These are phyloP conservation scores for Apiotrichum brassicae DNA, from an alignment of 1,284 basidiomycete species.

Conservation along the genomic window DNA sequence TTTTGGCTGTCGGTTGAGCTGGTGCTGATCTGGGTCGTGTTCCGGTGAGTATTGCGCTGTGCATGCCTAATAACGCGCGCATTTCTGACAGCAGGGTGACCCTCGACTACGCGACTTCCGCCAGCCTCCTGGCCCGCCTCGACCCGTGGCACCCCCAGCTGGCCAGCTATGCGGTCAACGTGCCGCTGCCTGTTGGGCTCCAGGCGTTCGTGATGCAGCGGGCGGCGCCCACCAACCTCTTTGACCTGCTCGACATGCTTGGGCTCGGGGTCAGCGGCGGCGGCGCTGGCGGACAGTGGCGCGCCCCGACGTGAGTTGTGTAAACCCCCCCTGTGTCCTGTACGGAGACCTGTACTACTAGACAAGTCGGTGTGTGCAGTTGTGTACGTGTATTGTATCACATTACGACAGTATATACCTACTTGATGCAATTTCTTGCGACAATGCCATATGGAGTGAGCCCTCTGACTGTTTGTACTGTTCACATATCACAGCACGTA, in stretches of 20 bases:
- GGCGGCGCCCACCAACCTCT: background rate
- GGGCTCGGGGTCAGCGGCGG: constrained; percentile 2
- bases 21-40: constrained; percentile 36
- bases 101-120: constrained; percentile 34
- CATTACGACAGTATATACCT: background rate
- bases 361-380: background rate
- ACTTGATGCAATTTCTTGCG: background rate
- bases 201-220: constrained; percentile 2
- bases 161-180: constrained; percentile 10
- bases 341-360: no score
- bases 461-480: no score
- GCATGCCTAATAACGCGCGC: background rate
- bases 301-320: no score
- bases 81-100: constrained; percentile 23
- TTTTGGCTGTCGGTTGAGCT: constrained; percentile 32
- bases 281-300: background rate
- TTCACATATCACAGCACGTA: no score
- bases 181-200: constrained; percentile 23
- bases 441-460: no score
- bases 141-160: constrained; percentile 28
- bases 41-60: constrained; percentile 22
- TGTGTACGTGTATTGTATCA: background rate
- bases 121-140: constrained; percentile 14
- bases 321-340: no score
- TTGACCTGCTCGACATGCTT: constrained; percentile 9